A percentile compares a stretch with the other conserved stretches of the same genome.
These are phyloP conservation scores for Myrmaecium sp. DNA, from an alignment of 2,329 filamentous ascomycete species.

Conservation along the genomic window DNA sequence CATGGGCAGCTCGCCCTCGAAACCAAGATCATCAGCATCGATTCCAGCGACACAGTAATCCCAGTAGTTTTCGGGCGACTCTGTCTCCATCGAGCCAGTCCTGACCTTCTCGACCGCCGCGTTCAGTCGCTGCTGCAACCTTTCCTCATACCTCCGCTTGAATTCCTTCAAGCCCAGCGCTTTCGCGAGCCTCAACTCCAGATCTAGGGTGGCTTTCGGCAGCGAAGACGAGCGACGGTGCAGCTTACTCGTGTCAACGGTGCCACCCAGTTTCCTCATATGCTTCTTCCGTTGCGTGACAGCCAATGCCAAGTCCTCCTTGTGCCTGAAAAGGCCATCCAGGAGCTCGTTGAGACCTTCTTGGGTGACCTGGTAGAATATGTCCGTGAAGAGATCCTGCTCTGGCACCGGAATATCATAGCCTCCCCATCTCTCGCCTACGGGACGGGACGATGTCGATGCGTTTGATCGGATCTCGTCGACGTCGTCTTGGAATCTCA, in stretches of 20 bases:
- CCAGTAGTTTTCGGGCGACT: too few relatives aligned
- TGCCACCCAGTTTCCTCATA: too few relatives aligned
- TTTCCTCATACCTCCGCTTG: constrained; percentile 3
- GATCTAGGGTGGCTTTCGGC: constrained; percentile 7
- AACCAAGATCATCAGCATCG: too few relatives aligned
- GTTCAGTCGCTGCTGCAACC: too few relatives aligned
- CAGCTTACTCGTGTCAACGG: constrained; percentile 12
- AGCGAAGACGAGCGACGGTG: constrained; percentile 11
- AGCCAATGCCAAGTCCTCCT: constrained; percentile 59
- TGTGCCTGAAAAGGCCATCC: constrained; percentile 65
- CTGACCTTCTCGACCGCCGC: too few relatives aligned
- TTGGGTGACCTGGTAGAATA: constrained; percentile 81
- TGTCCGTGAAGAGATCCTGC: constrained; percentile 68
- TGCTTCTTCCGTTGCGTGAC: constrained; percentile 25
- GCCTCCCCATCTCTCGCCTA: constrained; percentile 55
- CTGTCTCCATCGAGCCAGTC: too few relatives aligned
- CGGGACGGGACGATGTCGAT: constrained; percentile 53
- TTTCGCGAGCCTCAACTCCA: constrained; percentile 8
- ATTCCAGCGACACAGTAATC: too few relatives aligned
- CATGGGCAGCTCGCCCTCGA: too few relatives aligned
- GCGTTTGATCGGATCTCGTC: constrained; percentile 57
- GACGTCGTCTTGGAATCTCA: constrained; percentile 56
- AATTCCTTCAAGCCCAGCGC: constrained; percentile 2
- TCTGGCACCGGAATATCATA: constrained; percentile 69
- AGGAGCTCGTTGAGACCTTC: constrained; percentile 87